Percentiles rank a stretch among this genome's conserved stretches.
phyloP scores from a whole-genome alignment of 371 early-diverging fungal species.

The Mortierella sp. region DNA sequence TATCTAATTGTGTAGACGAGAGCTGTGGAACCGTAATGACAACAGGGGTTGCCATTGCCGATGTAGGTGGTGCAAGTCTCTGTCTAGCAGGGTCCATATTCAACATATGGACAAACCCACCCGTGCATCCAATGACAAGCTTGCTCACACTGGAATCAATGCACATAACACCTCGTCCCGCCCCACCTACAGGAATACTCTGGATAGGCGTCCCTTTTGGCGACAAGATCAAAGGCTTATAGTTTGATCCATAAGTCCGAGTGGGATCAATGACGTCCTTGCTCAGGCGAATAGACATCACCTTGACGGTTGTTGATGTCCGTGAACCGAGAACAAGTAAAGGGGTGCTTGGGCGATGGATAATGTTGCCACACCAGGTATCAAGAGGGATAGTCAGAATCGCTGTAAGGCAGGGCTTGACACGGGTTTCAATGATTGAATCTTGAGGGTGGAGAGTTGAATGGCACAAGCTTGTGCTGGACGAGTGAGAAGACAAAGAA shows the following conservation, averaged over 20 bases:
- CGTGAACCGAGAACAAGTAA: slow-evolving; percentile 40
- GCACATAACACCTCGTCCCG: slow-evolving; percentile 44
- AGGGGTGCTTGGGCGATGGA: slow-evolving; percentile 33
- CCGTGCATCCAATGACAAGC: slow-evolving; percentile 43
- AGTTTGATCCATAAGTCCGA: slow-evolving; percentile 29
- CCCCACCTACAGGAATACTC: slow-evolving; percentile 21
- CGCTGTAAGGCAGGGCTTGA: slow-evolving; percentile 37
- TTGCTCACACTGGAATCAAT: slow-evolving; percentile 27
- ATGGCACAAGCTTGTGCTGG: too few species aligned
- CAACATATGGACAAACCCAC: slow-evolving; percentile 31
- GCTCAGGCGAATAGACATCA: slow-evolving; percentile 45
- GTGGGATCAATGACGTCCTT: slow-evolving; percentile 54
- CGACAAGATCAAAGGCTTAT: slow-evolving; percentile 11
- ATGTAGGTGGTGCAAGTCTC: neutral
- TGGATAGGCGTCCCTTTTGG: slow-evolving; percentile 28
- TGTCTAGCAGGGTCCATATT: slow-evolving; percentile 39
- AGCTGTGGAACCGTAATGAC: slow-evolving; percentile 27
- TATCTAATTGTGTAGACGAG: slow-evolving; percentile 18
- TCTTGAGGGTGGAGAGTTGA: neutral
- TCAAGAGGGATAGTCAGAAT: slow-evolving; percentile 32
- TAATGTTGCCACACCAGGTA: slow-evolving; percentile 47
- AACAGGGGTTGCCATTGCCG: neutral
- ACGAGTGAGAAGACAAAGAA: neutral
- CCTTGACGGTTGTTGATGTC: slow-evolving; percentile 30
- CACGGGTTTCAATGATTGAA: slow-evolving; percentile 17